Evolutionary conservation across 2,329 filamentous ascomycete species (phyloP).

Genomic region (Penicillium decumbens): DNA sequence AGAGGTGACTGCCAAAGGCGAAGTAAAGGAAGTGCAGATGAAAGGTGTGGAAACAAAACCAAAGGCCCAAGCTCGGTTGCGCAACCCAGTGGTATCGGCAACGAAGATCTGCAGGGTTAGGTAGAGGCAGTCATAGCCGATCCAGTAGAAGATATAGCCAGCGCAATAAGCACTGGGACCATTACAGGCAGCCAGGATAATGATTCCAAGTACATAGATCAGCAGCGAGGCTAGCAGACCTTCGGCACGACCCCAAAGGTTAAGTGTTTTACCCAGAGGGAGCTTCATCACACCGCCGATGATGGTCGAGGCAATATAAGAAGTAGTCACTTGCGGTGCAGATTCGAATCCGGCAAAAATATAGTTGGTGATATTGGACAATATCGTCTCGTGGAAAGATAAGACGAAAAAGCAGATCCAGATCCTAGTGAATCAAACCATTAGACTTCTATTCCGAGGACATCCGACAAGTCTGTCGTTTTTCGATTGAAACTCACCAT

Average conservation of each 20-base stretch:
- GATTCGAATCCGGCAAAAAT: background rate
- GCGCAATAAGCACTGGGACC: constrained; percentile 32
- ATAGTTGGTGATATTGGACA: background rate
- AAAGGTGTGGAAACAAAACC: constrained; percentile 45
- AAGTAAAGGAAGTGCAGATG: background rate
- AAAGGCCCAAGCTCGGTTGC: constrained; percentile 57
- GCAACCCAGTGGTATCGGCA: constrained; percentile 58
- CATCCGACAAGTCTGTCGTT: too few species aligned
- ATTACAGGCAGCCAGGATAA: background rate
- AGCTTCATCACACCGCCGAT: background rate
- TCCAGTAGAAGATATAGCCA: constrained; percentile 58
- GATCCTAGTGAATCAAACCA: background rate
- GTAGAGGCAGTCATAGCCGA: constrained; percentile 54
- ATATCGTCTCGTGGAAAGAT: background rate
- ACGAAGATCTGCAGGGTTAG: constrained; percentile 58
- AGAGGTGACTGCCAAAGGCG: background rate
- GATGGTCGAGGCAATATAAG: background rate
- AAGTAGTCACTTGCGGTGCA: background rate
- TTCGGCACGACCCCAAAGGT: background rate
- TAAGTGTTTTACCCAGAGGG: background rate
- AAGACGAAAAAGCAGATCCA: background rate
- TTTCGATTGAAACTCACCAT: background rate
- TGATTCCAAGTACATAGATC: background rate
- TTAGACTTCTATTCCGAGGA: background rate
- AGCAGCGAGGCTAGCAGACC: background rate